Conservation (phyloP, 164 flowering plant species). For the Chimonanthus praecox region DNA sequence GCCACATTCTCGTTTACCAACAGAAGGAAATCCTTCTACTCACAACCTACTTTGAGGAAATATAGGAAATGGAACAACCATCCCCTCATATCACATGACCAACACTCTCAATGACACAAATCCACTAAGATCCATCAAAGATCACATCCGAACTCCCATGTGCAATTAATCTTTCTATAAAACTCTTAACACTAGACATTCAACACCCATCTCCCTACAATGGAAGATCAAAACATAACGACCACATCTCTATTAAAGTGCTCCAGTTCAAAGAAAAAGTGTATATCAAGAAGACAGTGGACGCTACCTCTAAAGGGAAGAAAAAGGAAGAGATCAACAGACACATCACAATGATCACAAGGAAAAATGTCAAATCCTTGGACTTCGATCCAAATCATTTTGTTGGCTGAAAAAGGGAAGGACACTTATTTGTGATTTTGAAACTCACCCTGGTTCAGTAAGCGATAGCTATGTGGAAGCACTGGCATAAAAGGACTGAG, state of each 20-base stretch:
- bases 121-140: no score
- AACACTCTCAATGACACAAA: no score
- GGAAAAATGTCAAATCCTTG: background rate
- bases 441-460: conserved; percentile 86
- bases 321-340: background rate
- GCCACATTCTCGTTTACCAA: no score
- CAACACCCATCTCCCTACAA: no score
- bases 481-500: conserved; percentile 75
- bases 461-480: conserved; percentile 61
- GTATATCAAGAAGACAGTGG: background rate
- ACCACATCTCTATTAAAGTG: background rate
- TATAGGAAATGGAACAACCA: no score
- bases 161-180: no score
- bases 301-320: background rate
- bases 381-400: background rate
- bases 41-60: no score
- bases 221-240: no score
- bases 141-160: no score
- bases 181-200: no score
- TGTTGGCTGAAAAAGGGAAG: background rate
- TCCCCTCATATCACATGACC: no score
- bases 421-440: background rate
- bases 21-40: no score
- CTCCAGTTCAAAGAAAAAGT: background rate
- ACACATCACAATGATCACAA: background rate